These are phyloP conservation scores for Apophysomyces ossiformis DNA, from an alignment of 371 early-diverging fungal genomes.

Conservation along the genomic window DNA sequence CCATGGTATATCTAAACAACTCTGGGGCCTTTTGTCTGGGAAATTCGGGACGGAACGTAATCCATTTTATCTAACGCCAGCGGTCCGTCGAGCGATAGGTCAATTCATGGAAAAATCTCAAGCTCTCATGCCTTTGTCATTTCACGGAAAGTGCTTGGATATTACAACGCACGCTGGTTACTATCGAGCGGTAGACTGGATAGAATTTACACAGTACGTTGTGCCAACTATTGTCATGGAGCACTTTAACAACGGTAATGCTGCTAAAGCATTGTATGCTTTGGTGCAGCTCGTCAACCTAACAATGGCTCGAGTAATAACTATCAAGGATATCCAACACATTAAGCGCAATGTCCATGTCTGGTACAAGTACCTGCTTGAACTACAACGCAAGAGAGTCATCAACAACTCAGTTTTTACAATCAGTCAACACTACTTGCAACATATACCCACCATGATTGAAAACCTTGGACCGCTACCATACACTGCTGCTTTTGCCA, in stretches of 20 bases:
- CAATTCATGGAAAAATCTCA: not conserved
- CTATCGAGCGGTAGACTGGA: not conserved
- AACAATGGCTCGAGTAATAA: not conserved
- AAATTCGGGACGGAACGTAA: not conserved
- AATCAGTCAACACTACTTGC: slow-evolving; percentile 4
- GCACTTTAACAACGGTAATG: not conserved
- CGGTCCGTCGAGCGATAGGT: not conserved
- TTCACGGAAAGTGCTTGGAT: not conserved
- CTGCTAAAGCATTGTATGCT: not conserved
- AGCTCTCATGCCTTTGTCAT: not conserved
- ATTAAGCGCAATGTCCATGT: not conserved
- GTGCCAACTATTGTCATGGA: not conserved
- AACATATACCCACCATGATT: slow-evolving; percentile 1
- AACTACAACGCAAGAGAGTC: not conserved
- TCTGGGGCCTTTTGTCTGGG: not conserved
- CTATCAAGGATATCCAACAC: not conserved
- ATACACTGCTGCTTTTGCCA: slow-evolving; percentile 6
- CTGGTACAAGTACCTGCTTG: not conserved
- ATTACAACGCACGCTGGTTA: not conserved
- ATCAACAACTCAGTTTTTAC: slow-evolving; percentile 8
- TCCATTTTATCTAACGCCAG: not conserved
- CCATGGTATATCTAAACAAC: not conserved
- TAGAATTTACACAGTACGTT: not conserved
- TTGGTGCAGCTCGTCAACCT: not conserved
- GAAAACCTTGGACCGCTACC: not conserved